Conservation (phyloP, 305 asterid species). For the Fraxinus platypoda region DNA sequence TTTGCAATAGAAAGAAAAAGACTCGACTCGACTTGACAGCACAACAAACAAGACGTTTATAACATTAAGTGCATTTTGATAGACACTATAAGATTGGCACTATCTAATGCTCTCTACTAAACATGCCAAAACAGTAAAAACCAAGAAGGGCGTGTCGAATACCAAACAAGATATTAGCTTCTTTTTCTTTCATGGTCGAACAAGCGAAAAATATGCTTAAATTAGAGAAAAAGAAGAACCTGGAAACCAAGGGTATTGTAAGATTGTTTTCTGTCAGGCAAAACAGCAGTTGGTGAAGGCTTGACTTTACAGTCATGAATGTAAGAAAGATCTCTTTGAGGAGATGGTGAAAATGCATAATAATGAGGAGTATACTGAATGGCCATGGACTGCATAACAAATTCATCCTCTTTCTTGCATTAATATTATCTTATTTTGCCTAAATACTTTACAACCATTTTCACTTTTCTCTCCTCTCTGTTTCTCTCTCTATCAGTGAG, state of each 20-base stretch:
- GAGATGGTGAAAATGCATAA: constrained; percentile 36
- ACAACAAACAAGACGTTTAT: not conserved
- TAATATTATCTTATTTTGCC: constrained; percentile 11
- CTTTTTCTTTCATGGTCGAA: not conserved
- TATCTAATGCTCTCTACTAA: not conserved
- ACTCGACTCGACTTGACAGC: not conserved
- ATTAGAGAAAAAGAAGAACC: constrained; percentile 32
- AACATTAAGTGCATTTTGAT: not conserved
- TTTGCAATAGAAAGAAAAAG: not conserved
- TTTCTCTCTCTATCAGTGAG: constrained; percentile 4
- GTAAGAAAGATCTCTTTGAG: constrained; percentile 14
- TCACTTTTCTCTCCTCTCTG: not conserved
- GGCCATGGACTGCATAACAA: constrained; percentile 64
- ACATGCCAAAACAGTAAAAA: not conserved
- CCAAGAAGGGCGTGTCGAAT: not conserved
- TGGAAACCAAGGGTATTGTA: constrained; percentile 67
- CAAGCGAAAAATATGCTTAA: not conserved
- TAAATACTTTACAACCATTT: constrained; percentile 22
- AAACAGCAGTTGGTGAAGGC: constrained; percentile 36
- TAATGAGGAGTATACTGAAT: constrained; percentile 24
- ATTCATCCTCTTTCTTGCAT: constrained; percentile 54
- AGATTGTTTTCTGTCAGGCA: constrained; percentile 41
- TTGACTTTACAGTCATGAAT: constrained; percentile 37
- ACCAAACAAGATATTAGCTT: not conserved
- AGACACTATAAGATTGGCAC: not conserved